These are phyloP conservation scores for Henningerozyma blattae DNA, from an alignment of 805 yeast species.

Conservation along the genomic window DNA sequence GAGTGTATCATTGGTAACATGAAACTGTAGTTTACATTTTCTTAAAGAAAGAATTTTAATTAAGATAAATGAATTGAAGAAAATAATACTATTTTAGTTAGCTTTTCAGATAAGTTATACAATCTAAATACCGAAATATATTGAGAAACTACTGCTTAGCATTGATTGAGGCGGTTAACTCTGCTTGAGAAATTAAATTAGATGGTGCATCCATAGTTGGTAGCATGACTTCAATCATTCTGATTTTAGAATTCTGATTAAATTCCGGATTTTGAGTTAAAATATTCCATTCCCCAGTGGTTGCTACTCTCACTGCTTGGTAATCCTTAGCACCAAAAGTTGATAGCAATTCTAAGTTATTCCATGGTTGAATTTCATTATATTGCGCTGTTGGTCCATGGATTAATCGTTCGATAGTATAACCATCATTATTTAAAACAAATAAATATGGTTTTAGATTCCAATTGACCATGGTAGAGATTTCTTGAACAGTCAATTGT, in stretches of 20 bases:
- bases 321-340: constrained; percentile 35
- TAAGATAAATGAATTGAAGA: too few species aligned
- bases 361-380: constrained; percentile 57
- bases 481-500: constrained; percentile 61
- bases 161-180: constrained; percentile 40
- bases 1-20: too few species aligned
- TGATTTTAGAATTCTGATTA: constrained; percentile 41
- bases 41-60: too few species aligned
- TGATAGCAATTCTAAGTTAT: constrained; percentile 42
- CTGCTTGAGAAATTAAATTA: constrained; percentile 53
- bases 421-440: constrained; percentile 59
- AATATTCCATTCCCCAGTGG: constrained; percentile 44
- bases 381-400: constrained; percentile 53
- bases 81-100: too few species aligned
- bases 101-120: too few species aligned
- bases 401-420: constrained; percentile 60
- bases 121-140: too few species aligned
- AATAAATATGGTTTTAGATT: constrained; percentile 52
- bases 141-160: constrained; percentile 16
- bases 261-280: constrained; percentile 37
- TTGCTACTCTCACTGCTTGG: constrained; percentile 39
- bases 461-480: constrained; percentile 55
- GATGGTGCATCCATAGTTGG: constrained; percentile 59
- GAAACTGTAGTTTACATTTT: too few species aligned
- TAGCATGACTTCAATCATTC: constrained; percentile 56